Base-by-base conservation (phyloP, 2,329 filamentous ascomycete species). In the Pseudocercospora eumusae region DNA sequence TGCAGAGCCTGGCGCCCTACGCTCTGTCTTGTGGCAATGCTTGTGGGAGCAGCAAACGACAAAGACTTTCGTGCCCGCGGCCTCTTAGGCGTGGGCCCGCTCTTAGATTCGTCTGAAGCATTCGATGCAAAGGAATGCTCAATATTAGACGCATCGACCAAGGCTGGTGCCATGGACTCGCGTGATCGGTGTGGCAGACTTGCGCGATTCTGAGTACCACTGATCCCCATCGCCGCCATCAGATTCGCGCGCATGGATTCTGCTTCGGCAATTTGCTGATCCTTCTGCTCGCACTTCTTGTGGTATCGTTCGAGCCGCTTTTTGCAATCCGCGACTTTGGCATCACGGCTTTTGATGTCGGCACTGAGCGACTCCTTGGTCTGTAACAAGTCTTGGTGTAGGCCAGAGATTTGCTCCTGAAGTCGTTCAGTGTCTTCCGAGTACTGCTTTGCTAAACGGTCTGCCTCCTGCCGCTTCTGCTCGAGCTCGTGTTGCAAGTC, bases 71-170 rank as follows among this genome's bases (percentile, higher is more conserved):
- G 27, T 15, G 65, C 54, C 20, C 60, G 64, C 7, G 57, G 59
- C 15, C 80, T 76, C 65, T 82, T 82, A 2, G 78, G 78, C 25
- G 75, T 78, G 1, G 73, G 72, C 15, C 71, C 76, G 42, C 66
- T 69, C 55, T 67, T 69, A 6, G 62, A 68, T 20, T 70, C 63
- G 40, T 62, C 53, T 10, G 73, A 76, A 11, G 70, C 62, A 9
- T 69, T 66, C 8, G 66, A 71, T 7, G 63, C 67, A 58, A 71
- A 70, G 3, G 70, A 69, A 18, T 59, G 33, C 18, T 69, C 53
- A 23, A 64, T 31, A 23, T 62, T 62, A 31, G 67, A 53, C 15
- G 52, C 56, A n/a, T 64, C 61, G 4, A 25, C 60, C 10, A 56
- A 18, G 4, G 62, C 55, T 21, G 57, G 61, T 4, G 36, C 58